Conservation (phyloP, 352 stramenopile genomes). For the Halophytophthora batemanensis region DNA sequence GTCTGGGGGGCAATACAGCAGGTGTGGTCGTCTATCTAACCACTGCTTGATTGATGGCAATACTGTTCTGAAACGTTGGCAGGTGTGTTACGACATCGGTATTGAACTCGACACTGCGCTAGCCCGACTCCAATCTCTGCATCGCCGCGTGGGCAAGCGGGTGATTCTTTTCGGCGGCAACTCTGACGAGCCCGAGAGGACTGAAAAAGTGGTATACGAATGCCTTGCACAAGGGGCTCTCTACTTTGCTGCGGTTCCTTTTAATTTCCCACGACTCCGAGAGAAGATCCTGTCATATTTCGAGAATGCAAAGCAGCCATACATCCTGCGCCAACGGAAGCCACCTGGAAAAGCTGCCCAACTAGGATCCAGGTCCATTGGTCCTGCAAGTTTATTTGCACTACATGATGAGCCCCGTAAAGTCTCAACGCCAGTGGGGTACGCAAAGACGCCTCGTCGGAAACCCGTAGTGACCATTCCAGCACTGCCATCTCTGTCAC, state of each 20-base stretch:
- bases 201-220: slow-evolving; percentile 25
- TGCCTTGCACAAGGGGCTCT: slow-evolving; percentile 50
- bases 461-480: slow-evolving; percentile 28
- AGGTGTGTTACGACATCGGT: slow-evolving; percentile 70
- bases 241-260: slow-evolving; percentile 56
- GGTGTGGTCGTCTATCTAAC: not conserved
- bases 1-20: not conserved
- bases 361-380: slow-evolving; percentile 30
- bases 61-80: not conserved
- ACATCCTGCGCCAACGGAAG: slow-evolving; percentile 55
- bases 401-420: slow-evolving; percentile 34
- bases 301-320: slow-evolving; percentile 49
- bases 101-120: slow-evolving; percentile 40
- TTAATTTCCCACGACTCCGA: slow-evolving; percentile 61
- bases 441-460: slow-evolving; percentile 31
- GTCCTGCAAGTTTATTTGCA: slow-evolving; percentile 35
- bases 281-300: slow-evolving; percentile 51
- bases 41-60: slow-evolving; percentile 1
- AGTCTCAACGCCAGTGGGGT: slow-evolving; percentile 33
- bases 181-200: slow-evolving; percentile 27
- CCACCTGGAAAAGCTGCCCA: slow-evolving; percentile 15
- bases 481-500: slow-evolving; percentile 19
- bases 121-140: slow-evolving; percentile 35
- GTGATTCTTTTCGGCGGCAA: slow-evolving; percentile 66
- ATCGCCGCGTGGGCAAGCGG: slow-evolving; percentile 31